These are phyloP conservation scores for Kazachstania martiniae DNA, from an alignment of 805 yeast genomes.

Conservation along the genomic window DNA sequence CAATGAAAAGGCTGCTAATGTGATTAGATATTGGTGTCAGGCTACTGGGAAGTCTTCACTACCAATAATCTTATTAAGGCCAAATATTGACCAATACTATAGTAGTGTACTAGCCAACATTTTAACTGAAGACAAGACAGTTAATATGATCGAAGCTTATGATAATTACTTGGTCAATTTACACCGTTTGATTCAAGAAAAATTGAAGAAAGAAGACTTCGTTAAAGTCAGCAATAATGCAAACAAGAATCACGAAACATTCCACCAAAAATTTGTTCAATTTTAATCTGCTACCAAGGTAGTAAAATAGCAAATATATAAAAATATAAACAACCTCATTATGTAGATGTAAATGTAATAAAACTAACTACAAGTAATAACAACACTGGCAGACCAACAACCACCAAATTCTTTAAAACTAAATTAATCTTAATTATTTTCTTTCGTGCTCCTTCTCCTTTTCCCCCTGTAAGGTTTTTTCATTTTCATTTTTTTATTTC, in stretches of 20 bases:
- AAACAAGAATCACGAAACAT: constrained; percentile 16
- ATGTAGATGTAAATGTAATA: no score
- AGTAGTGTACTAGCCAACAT: constrained; percentile 35
- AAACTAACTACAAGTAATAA: no score
- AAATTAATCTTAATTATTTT: no score
- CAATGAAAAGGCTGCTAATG: constrained; percentile 53
- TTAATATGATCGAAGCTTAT: constrained; percentile 45
- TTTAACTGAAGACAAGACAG: constrained; percentile 63
- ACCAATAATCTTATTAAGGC: constrained; percentile 23
- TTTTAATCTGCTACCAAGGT: constrained; percentile 9
- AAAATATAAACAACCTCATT: no score
- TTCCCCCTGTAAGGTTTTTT: no score
- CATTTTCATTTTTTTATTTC: no score
- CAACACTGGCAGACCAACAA: no score
- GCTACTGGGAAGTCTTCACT: constrained; percentile 12
- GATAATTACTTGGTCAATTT: constrained; percentile 56
- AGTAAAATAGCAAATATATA: no score
- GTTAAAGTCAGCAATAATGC: constrained; percentile 14
- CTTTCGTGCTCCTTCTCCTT: no score
- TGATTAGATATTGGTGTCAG: constrained; percentile 40
- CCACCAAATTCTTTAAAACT: no score
- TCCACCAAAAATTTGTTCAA: constrained; percentile 27
- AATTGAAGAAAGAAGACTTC: constrained; percentile 36
- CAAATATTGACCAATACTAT: constrained; percentile 24
- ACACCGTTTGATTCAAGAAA: constrained; percentile 52